A percentile compares a stretch with the other conserved stretches of the same genome.
phyloP scores from a whole-genome alignment of 2,329 filamentous ascomycete species.

The Truncatella angustata region DNA sequence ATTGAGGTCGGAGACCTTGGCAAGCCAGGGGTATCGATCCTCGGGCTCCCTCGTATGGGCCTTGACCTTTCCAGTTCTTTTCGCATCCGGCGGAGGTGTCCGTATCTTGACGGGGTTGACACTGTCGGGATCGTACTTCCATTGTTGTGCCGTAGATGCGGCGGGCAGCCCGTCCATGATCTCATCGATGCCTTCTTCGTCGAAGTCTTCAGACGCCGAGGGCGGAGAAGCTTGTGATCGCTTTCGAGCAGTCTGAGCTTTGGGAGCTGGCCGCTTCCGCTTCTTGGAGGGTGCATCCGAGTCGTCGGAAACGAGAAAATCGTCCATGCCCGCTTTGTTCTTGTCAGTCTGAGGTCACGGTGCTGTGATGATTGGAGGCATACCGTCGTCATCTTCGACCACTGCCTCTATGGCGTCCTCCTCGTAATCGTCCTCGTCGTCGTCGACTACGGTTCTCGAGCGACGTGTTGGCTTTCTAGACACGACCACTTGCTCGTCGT shows the following conservation, averaged over 20 bases:
- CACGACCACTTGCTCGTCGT: conserved; percentile 67
- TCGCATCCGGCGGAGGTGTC: conserved; percentile 20
- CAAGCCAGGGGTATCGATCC: conserved; percentile 86
- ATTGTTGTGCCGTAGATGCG: conserved; percentile 76
- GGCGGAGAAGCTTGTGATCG: conserved; percentile 56
- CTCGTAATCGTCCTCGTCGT: conserved; percentile 70
- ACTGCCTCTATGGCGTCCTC: conserved; percentile 58
- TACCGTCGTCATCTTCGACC: conserved; percentile 60
- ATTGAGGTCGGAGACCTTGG: conserved; percentile 81
- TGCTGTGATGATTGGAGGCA: conserved; percentile 29
- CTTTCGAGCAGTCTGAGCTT: conserved; percentile 57
- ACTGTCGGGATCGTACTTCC: conserved; percentile 63
- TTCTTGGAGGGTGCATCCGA: conserved; percentile 76
- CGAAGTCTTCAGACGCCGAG: conserved; percentile 28
- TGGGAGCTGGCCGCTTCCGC: conserved; percentile 63
- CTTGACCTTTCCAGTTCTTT: conserved; percentile 54
- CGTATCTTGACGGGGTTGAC: conserved; percentile 30
- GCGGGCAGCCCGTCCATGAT: conserved; percentile 56
- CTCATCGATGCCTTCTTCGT: conserved; percentile 52
- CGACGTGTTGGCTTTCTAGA: conserved; percentile 39
- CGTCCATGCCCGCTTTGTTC: conserved; percentile 66
- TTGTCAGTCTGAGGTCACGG: conserved; percentile 3
- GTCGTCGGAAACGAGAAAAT: conserved; percentile 86
- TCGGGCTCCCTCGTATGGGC: conserved; percentile 81
- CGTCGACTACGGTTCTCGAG: conserved; percentile 59